phyloP scores from a whole-genome alignment of 2,329 filamentous ascomycete genomes.

The Colletotrichum sansevieriae region DNA sequence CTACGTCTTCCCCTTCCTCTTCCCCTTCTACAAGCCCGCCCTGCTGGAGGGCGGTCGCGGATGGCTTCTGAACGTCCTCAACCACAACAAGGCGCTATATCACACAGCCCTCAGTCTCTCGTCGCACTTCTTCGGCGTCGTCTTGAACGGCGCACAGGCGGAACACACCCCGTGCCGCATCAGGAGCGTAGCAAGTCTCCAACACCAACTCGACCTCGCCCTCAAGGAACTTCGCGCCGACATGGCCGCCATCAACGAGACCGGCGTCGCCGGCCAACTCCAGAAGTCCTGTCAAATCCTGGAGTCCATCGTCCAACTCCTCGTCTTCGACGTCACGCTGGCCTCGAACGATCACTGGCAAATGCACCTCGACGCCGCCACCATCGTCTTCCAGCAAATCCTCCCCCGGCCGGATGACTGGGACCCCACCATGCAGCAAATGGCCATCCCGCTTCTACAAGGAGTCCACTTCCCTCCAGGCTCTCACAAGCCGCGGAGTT shows the following conservation, averaged over 20 bases:
- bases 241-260: conserved; percentile 53
- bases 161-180: conserved; percentile 37
- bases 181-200: conserved; percentile 51
- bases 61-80: conserved; percentile 70
- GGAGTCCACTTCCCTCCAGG: conserved; percentile 40
- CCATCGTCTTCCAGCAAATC: conserved; percentile 63
- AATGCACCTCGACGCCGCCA: conserved; percentile 63
- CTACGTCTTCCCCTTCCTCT: conserved; percentile 72
- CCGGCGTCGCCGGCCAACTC: conserved; percentile 48
- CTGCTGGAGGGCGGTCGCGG: conserved; percentile 68
- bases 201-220: conserved; percentile 59
- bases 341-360: conserved; percentile 63
- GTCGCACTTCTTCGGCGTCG: conserved; percentile 68
- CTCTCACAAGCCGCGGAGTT: conserved; percentile 55
- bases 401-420: conserved; percentile 54
- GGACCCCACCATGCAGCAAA: conserved; percentile 50
- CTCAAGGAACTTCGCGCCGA: conserved; percentile 59
- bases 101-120: conserved; percentile 69
- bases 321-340: conserved; percentile 64
- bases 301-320: conserved; percentile 65
- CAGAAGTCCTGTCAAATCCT: conserved; percentile 57
- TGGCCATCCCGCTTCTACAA: conserved; percentile 37
- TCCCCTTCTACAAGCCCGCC: conserved; percentile 72
- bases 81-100: conserved; percentile 69
- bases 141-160: conserved; percentile 51